phyloP scores from a whole-genome alignment of 495 filamentous ascomycete species.

The Opeltia flavorubescens region DNA sequence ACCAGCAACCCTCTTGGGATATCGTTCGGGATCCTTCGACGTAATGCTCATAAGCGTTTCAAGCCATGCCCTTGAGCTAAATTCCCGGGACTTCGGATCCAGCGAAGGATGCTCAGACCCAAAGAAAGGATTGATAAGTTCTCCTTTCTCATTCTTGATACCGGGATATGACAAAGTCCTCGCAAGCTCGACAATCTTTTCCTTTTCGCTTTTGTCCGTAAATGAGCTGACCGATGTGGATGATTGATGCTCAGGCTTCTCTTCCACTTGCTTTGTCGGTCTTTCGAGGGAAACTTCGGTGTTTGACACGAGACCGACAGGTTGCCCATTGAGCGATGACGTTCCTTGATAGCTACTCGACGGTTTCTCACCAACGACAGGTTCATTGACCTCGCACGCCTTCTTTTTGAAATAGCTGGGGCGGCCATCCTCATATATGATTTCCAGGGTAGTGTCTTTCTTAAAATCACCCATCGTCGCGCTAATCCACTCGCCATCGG shows the following conservation, averaged over 20 bases:
- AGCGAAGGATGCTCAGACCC: conserved; percentile 29
- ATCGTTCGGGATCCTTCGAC: conserved; percentile 33
- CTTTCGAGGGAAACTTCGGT: too few species aligned
- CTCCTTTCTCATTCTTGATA: conserved; percentile 21
- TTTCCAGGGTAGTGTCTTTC: conserved; percentile 19
- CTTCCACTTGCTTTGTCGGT: too few species aligned
- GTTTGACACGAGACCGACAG: too few species aligned
- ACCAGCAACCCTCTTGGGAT: conserved; percentile 30
- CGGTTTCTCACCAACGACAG: too few species aligned
- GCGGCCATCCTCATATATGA: conserved; percentile 23
- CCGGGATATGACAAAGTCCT: conserved; percentile 34
- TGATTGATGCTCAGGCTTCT: too few species aligned
- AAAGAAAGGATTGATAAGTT: conserved; percentile 31
- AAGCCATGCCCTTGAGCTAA: conserved; percentile 36
- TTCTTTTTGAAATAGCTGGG: conserved; percentile 29
- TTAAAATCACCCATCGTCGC: conserved; percentile 23
- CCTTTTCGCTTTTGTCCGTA: too few species aligned
- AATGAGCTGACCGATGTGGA: too few species aligned
- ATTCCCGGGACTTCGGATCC: conserved; percentile 32
- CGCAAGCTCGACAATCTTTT: conserved; percentile 30
- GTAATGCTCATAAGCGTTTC: conserved; percentile 34
- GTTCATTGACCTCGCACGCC: too few species aligned
- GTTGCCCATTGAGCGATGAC: too few species aligned
- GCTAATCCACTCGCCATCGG: conserved; percentile 23
- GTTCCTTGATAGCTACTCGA: too few species aligned